These are phyloP conservation scores for Aspergillus sp. DNA, from an alignment of 2,329 filamentous ascomycete species.

Conservation along the genomic window DNA sequence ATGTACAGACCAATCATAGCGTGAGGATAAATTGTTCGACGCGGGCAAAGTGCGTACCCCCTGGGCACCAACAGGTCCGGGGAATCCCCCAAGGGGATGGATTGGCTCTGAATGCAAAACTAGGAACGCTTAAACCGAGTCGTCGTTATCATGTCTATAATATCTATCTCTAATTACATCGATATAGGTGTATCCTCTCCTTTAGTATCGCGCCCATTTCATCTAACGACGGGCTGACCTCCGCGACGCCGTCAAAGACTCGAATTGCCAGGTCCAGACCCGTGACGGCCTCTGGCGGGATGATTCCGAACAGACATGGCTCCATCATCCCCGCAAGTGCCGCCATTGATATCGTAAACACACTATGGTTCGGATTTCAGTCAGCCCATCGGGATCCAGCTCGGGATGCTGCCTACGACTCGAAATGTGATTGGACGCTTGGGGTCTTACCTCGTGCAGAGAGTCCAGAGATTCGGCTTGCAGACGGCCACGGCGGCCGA, in stretches of 20 bases:
- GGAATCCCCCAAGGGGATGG: no score
- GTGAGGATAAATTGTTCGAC: no score
- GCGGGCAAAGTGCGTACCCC: no score
- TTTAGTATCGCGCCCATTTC: background rate
- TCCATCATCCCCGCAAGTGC: background rate
- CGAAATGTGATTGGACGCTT: no score
- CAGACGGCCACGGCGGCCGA: background rate
- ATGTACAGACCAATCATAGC: no score
- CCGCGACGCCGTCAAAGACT: background rate
- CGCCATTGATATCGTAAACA: slow-evolving; percentile 6
- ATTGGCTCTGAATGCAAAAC: no score
- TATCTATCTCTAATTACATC: background rate
- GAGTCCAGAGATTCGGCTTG: slow-evolving; percentile 9
- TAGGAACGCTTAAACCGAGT: no score
- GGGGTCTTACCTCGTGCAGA: slow-evolving; percentile 6
- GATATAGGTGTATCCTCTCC: background rate
- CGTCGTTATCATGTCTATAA: no score
- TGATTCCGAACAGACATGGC: background rate
- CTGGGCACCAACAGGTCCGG: no score
- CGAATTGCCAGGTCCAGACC: background rate
- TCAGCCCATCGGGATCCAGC: background rate
- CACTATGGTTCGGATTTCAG: background rate
- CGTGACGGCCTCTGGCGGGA: background rate
- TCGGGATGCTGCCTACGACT: no score
- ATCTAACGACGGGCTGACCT: background rate